A percentile compares a stretch with the other conserved stretches of the same genome.
Conservation (phyloP, 257 asterid genomes). For the Rhazya stricta region DNA sequence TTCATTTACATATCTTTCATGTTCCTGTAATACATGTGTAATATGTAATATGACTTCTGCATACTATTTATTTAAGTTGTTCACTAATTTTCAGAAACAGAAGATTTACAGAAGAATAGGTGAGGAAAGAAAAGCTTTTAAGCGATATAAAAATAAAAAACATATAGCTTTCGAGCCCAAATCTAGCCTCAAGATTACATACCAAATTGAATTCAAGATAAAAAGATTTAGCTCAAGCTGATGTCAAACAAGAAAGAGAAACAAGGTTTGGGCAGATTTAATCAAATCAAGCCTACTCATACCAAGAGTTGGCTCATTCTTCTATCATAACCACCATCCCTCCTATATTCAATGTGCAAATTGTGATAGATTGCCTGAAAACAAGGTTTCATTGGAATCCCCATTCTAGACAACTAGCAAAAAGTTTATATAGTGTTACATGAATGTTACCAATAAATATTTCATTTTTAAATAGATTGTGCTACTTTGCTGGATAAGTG, state of each 20-base stretch:
- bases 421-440: background rate
- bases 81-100: background rate
- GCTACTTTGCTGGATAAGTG: background rate
- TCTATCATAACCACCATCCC: background rate
- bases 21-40: background rate
- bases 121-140: too few relatives aligned
- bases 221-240: background rate
- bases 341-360: background rate
- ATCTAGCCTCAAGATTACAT: background rate
- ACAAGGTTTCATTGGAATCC: background rate
- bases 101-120: background rate
- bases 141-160: too few relatives aligned
- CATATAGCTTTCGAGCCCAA: background rate
- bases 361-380: background rate
- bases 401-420: background rate
- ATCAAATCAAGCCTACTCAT: background rate
- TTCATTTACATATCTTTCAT: too few relatives aligned
- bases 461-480: background rate
- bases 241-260: background rate
- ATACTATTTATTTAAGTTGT: background rate
- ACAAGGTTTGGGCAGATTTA: background rate
- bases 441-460: background rate
- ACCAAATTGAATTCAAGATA: background rate
- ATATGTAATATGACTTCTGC: background rate
- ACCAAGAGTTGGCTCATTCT: background rate